phyloP scores from a whole-genome alignment of 116 monocot genomes.

The Cymodocea nodosa region DNA sequence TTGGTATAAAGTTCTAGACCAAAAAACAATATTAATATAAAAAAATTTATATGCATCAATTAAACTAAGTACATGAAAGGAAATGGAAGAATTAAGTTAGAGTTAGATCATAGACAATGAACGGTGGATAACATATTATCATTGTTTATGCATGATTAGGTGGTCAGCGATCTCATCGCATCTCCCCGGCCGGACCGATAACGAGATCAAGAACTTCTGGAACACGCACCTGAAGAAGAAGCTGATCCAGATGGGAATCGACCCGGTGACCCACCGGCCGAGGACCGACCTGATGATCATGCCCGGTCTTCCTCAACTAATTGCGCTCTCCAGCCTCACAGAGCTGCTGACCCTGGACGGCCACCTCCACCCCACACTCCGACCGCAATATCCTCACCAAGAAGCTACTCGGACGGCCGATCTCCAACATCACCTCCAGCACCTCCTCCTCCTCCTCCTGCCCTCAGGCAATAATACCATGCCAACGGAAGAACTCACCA shows the following conservation, averaged over 20 bases:
- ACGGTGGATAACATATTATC: too few relatives aligned
- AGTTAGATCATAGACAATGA: too few relatives aligned
- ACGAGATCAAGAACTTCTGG: conserved; percentile 72
- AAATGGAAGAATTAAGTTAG: too few relatives aligned
- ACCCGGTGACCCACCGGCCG: conserved; percentile 63
- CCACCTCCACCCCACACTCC: conserved; percentile 16
- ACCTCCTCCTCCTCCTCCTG: conserved; percentile 12
- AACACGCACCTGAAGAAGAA: conserved; percentile 58
- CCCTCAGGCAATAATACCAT: too few relatives aligned
- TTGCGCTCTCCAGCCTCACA: conserved; percentile 49
- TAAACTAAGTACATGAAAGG: too few relatives aligned
- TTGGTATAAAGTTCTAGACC: too few relatives aligned
- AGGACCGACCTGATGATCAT: conserved; percentile 40
- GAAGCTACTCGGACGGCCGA: conserved; percentile 26
- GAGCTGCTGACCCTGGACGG: conserved; percentile 21
- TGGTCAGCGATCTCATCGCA: conserved; percentile 39
- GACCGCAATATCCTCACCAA: background rate
- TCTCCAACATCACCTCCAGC: conserved; percentile 30
- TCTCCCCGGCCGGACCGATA: conserved; percentile 47
- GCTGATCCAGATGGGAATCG: conserved; percentile 56
- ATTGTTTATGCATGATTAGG: conserved; percentile 5
- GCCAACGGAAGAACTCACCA: too few relatives aligned
- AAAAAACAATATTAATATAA: too few relatives aligned
- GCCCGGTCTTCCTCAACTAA: conserved; percentile 39
- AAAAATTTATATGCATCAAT: too few relatives aligned